Percentiles rank a stretch among this genome's conserved stretches.
These are phyloP conservation scores for Trypanosoma avium DNA, from an alignment of 208 protist species.

Conservation along the genomic window DNA sequence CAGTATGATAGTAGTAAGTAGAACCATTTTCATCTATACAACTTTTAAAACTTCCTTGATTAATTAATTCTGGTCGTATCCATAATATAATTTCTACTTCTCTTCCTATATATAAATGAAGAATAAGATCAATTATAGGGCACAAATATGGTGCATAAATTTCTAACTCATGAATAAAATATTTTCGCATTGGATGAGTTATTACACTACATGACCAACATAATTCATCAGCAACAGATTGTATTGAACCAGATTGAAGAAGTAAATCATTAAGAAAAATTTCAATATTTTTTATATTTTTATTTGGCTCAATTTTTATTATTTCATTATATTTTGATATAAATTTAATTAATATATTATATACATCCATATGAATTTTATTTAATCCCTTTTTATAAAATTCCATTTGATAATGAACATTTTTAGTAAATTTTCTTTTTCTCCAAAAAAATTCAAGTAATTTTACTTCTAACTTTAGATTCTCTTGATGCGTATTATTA, in stretches of 20 bases:
- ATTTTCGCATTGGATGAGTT: conserved; percentile 22
- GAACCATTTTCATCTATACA: neutral
- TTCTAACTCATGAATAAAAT: conserved; percentile 13
- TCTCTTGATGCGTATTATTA: too few species aligned
- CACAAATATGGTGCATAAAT: conserved; percentile 23
- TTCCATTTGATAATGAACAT: too few species aligned
- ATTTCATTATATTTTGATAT: neutral
- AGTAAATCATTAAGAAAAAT: conserved; percentile 14
- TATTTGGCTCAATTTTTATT: neutral
- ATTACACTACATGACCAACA: conserved; percentile 7
- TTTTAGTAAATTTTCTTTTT: neutral
- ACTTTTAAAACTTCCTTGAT: conserved; percentile 2
- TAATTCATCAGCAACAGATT: conserved; percentile 22
- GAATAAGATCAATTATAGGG: conserved; percentile 26
- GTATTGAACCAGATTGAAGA: conserved; percentile 4
- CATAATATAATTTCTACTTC: conserved; percentile 27
- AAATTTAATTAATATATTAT: conserved; percentile 19
- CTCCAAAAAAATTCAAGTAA: too few species aligned
- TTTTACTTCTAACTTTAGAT: too few species aligned
- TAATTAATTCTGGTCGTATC: conserved; percentile 8
- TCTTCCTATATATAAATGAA: conserved; percentile 18
- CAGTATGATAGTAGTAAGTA: conserved; percentile 25
- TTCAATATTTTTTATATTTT: neutral
- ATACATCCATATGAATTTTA: conserved; percentile 13
- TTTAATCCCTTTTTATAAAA: too few species aligned